Conservation (phyloP, 345 rosid species). For the Arabidopsis suecica region DNA sequence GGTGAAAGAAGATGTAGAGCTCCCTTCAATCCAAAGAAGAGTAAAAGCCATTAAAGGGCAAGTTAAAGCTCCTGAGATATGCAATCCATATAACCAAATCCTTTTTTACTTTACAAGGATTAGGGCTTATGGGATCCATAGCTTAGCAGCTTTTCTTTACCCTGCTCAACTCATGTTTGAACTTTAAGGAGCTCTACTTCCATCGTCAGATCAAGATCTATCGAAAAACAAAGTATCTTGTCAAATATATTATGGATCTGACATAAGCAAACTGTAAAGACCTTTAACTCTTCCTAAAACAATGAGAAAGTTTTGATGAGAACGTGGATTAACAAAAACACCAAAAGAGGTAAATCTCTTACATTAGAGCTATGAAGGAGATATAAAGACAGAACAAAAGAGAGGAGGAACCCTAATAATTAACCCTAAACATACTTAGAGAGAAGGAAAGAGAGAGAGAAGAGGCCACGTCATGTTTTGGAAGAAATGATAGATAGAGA, state of each 20-base stretch:
- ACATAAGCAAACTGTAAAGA: not conserved
- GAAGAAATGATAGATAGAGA: constrained; percentile 21
- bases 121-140: constrained; percentile 88
- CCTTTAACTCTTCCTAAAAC: not conserved
- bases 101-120: constrained; percentile 6
- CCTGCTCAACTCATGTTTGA: constrained; percentile 74
- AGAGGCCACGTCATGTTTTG: not conserved
- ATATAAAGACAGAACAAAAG: not conserved
- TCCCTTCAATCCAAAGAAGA: constrained; percentile 98
- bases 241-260: constrained; percentile 13
- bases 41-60: constrained; percentile 49
- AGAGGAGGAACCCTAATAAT: constrained; percentile 28
- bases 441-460: not conserved
- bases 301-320: not conserved
- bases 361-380: not conserved
- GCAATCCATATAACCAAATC: constrained; percentile 84
- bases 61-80: constrained; percentile 84
- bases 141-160: constrained; percentile 79
- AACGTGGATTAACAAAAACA: not conserved
- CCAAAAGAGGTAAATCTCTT: not conserved
- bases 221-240: not conserved
- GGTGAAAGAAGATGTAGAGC: constrained; percentile 59
- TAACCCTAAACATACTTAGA: constrained; percentile 12
- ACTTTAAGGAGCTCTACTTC: constrained; percentile 89
- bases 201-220: not conserved